Evolutionary conservation across 148 eudicot genomes (phyloP), one percentile per base, ranked within the genome.

Genomic region (Bassia scoparia): DNA sequence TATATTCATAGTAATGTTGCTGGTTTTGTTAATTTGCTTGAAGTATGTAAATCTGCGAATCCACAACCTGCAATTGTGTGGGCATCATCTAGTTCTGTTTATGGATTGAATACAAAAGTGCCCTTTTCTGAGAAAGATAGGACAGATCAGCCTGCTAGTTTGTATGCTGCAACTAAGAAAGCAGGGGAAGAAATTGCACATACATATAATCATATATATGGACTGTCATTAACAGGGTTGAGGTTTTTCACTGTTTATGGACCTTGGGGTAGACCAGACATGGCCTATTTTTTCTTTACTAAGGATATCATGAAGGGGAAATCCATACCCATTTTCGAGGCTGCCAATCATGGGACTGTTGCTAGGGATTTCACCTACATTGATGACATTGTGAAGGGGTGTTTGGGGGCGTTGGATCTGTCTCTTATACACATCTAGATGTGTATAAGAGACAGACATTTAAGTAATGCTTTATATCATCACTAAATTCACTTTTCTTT

Each of bases 181-280:
- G 96, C 93, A 52, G 96, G 96, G 18, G 96, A 90, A 38, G 96
- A 87, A 27, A 90, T 90, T 46, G 96, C 96, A 11, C 96, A 90
- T 67, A 90, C 96, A 34, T 90, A 90, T 74, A 90, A 90, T 71
- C 96, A 90, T 78, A 90, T 90, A 0, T 86, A 90, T 70, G 96
- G 96, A 0, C 79, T 90, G 35, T 89, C 93, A 2, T 61, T 90
- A 0, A 88, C 93, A 3, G 96, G 88, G 35, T 81, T 90, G 81
- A 80, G 96, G 65, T 90, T 90, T 69, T 90, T 90, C 71, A 90
- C 96, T 5, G 96, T 90, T 61, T 90, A 90, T 78, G 96, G 96
- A 0, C 92, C 92, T 35, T 90, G 96, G 96, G 96, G 96, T 55
- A 88, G 96, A 72, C 96, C 96, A 21, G 96, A 90, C 41, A 90